phyloP scores from a whole-genome alignment of 2,329 filamentous ascomycete genomes.

The Daldinia eschscholtzii region DNA sequence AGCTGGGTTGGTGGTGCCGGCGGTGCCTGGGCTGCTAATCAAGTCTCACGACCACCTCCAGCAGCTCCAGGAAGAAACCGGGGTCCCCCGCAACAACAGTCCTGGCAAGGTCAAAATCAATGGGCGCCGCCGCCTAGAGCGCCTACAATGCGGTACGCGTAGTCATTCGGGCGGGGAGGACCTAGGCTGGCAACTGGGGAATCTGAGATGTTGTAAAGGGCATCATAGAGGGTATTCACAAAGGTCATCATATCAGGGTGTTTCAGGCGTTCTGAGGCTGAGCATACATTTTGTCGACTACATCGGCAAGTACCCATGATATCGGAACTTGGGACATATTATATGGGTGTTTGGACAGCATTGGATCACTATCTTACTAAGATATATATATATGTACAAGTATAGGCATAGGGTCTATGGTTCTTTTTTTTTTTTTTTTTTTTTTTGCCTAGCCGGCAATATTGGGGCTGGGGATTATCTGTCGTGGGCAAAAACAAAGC shows the following conservation, averaged over 20 bases:
- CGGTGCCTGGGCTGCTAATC: slow-evolving; percentile 39
- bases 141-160: slow-evolving; percentile 43
- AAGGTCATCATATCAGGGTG: slow-evolving; percentile 35
- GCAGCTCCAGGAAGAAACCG: slow-evolving; percentile 33
- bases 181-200: slow-evolving; percentile 43
- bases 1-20: slow-evolving; percentile 48
- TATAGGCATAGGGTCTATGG: slow-evolving; percentile 1
- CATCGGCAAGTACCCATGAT: background rate
- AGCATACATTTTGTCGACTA: slow-evolving; percentile 24
- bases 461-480: slow-evolving; percentile 8
- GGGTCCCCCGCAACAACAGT: slow-evolving; percentile 24
- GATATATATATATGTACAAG: slow-evolving; percentile 27
- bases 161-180: slow-evolving; percentile 14
- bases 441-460: background rate
- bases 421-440: background rate
- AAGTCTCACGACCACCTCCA: slow-evolving; percentile 33
- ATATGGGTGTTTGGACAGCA: slow-evolving; percentile 31
- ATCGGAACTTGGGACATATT: slow-evolving; percentile 25
- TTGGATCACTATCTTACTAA: slow-evolving; percentile 14
- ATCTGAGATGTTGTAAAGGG: slow-evolving; percentile 13
- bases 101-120: slow-evolving; percentile 37
- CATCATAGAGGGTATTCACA: slow-evolving; percentile 27
- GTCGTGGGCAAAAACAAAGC: background rate
- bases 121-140: slow-evolving; percentile 35
- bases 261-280: slow-evolving; percentile 31